Evolutionary conservation across 2,329 filamentous ascomycete species (phyloP).

Genomic region (Malbranchea zuffiana): DNA sequence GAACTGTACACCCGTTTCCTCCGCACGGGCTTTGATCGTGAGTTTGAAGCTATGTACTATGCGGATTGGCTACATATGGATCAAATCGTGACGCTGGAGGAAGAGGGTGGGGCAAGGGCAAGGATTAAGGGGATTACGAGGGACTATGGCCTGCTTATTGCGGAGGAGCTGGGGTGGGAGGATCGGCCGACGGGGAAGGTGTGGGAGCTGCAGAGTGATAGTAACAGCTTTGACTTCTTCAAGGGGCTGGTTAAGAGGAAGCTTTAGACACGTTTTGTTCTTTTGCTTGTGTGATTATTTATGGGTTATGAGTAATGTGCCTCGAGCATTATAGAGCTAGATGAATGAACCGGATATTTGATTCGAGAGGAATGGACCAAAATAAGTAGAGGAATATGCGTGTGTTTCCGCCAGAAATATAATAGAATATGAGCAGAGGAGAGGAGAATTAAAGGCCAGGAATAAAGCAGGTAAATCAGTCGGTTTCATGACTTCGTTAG

Average conservation of each 20-base stretch:
- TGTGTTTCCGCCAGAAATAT: too few relatives aligned
- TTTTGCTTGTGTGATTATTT: too few relatives aligned
- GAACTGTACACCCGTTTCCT: slow-evolving; percentile 65
- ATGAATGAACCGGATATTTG: too few relatives aligned
- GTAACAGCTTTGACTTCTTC: slow-evolving; percentile 98
- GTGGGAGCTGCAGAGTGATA: slow-evolving; percentile 84
- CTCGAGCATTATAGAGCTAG: too few relatives aligned
- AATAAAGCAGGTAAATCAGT: too few relatives aligned
- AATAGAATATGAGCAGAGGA: too few relatives aligned
- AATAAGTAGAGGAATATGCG: too few relatives aligned
- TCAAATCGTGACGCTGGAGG: slow-evolving; percentile 65
- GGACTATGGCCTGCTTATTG: slow-evolving; percentile 82
- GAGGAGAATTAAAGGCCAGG: too few relatives aligned
- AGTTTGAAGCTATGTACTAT: slow-evolving; percentile 70
- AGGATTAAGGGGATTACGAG: slow-evolving; percentile 74
- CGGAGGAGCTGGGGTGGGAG: slow-evolving; percentile 66
- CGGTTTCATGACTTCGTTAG: too few relatives aligned
- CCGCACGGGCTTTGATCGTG: slow-evolving; percentile 58
- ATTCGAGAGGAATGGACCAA: too few relatives aligned
- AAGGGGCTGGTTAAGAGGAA: slow-evolving; percentile 76
- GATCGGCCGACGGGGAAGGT: slow-evolving; percentile 65
- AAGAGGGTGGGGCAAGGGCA: slow-evolving; percentile 62
- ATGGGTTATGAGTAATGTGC: too few relatives aligned
- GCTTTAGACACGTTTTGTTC: too few relatives aligned
- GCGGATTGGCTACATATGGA: slow-evolving; percentile 73